Base-by-base conservation (phyloP, 768 basidiomycete species). In the Hypholoma sublateritium region DNA sequence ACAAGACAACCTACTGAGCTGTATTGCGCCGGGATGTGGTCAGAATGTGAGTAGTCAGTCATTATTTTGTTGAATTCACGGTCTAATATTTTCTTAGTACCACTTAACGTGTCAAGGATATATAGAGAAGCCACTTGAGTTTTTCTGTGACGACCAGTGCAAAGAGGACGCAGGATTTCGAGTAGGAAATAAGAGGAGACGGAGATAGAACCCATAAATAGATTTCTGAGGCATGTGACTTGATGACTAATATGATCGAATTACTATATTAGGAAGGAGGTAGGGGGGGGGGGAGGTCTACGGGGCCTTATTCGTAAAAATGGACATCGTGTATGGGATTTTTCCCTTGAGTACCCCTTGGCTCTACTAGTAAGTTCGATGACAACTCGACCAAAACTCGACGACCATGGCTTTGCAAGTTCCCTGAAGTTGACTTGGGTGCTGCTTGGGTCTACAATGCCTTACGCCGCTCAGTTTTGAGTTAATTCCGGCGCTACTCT, bases 141-240 rank as follows among this genome's bases (percentile, higher is more conserved):
- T 56, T 55, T 62, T 62, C 50, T 62, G 62, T n/a, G 56, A 62
- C 37, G 56, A 62, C 41, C 50, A 58, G 19, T 57, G 56, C 45
- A 37, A 22, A 45, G 44, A 55, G 53, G 60, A 62, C 43, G 56
- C 56, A 19, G 59, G 59, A 43, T 53, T 39, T 5, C n/a, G 53
- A 35, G 58, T 59, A 8, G 48, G 53, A 4, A 50, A 28, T 50
- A 25, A 22, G 44, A 59, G 55, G 41, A 44, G 41, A 5, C 52
- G 53, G 5, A 49, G 32, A 24, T 21, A 41, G 36, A 39, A 39
- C 22, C 17, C 19, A n/a, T 28, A 36, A 32, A 35, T 41, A 37
- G 41, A 24, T 35, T 37, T 39, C n/a, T 39, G 35, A 14, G 35
- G 8, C 37, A 39, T 39, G 37, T 41, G 50, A 39, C 21, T 7